Conservation (phyloP, 2,329 filamentous ascomycete species). For the Metarhizium guizhouense region DNA sequence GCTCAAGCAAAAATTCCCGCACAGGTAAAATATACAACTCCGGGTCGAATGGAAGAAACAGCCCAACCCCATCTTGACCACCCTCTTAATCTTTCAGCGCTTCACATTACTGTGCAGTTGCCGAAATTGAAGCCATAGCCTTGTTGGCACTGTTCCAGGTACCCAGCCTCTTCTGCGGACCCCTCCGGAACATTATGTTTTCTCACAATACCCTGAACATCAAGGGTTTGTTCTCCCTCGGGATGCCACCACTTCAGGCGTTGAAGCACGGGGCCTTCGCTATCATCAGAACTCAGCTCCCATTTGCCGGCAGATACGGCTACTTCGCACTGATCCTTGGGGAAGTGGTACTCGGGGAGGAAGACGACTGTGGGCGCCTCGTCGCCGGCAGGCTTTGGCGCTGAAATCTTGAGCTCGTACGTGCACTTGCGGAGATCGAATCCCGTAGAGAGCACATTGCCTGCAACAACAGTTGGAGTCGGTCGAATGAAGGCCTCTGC, state of each 20-base stretch:
- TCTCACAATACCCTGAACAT: slow-evolving; percentile 63
- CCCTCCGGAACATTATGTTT: slow-evolving; percentile 48
- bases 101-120: slow-evolving; percentile 46
- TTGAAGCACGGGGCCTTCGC: slow-evolving; percentile 62
- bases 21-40: too few species aligned
- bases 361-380: slow-evolving; percentile 72
- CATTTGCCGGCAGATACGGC: slow-evolving; percentile 81
- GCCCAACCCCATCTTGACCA: too few species aligned
- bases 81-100: background rate
- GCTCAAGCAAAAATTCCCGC: background rate
- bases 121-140: slow-evolving; percentile 35
- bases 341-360: slow-evolving; percentile 89
- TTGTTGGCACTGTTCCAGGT: slow-evolving; percentile 59
- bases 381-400: slow-evolving; percentile 47
- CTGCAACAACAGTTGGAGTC: slow-evolving; percentile 66
- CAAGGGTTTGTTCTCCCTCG: slow-evolving; percentile 72
- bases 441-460: slow-evolving; percentile 59
- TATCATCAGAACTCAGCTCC: slow-evolving; percentile 69
- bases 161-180: slow-evolving; percentile 64
- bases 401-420: slow-evolving; percentile 64
- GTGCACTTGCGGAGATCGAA: slow-evolving; percentile 76
- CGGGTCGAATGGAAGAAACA: too few species aligned
- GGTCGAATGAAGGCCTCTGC: slow-evolving; percentile 91
- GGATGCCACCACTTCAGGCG: slow-evolving; percentile 87
- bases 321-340: slow-evolving; percentile 60